Percentiles rank a stretch among this genome's conserved stretches.
phyloP scores from a whole-genome alignment of 2,329 filamentous ascomycete genomes.

The Alternaria sp. region DNA sequence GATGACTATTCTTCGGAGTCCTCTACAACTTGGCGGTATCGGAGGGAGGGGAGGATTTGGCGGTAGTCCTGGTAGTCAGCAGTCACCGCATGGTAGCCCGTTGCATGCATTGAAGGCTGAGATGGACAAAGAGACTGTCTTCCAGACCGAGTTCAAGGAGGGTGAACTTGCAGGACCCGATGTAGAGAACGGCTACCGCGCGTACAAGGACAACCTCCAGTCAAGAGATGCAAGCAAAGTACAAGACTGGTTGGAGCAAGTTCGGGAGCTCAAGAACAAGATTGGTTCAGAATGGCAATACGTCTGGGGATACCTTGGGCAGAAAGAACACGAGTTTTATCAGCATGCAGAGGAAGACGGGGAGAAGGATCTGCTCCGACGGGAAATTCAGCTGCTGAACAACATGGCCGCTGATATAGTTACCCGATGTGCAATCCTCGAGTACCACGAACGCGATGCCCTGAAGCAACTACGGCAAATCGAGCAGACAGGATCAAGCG shows the following conservation, averaged over 20 bases:
- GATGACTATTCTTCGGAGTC: background rate
- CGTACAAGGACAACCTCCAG: slow-evolving; percentile 14
- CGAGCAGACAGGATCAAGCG: background rate
- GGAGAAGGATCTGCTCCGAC: slow-evolving; percentile 19
- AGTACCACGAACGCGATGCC: slow-evolving; percentile 21
- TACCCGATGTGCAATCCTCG: slow-evolving; percentile 14
- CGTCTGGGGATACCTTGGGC: slow-evolving; percentile 19
- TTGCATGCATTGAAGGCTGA: background rate
- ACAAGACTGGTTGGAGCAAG: slow-evolving; percentile 19
- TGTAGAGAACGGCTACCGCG: slow-evolving; percentile 18
- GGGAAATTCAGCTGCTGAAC: slow-evolving; percentile 26
- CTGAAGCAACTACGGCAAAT: slow-evolving; percentile 23
- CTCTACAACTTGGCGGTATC: slow-evolving; percentile 2
- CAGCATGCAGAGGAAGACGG: slow-evolving; percentile 10
- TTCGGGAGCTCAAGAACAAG: slow-evolving; percentile 14
- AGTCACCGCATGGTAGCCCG: background rate
- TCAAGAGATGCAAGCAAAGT: slow-evolving; percentile 15
- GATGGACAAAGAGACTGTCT: slow-evolving; percentile 8
- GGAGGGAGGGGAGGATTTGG: background rate
- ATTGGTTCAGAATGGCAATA: slow-evolving; percentile 17
- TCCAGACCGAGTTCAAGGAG: slow-evolving; percentile 19
- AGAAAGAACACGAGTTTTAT: slow-evolving; percentile 27
- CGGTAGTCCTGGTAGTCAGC: background rate
- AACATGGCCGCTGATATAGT: slow-evolving; percentile 11
- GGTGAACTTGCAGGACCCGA: slow-evolving; percentile 25